Evolutionary conservation across 768 basidiomycete species (phyloP), one percentile per base, ranked within the genome.

Genomic region (Lactarius sanguifluus): DNA sequence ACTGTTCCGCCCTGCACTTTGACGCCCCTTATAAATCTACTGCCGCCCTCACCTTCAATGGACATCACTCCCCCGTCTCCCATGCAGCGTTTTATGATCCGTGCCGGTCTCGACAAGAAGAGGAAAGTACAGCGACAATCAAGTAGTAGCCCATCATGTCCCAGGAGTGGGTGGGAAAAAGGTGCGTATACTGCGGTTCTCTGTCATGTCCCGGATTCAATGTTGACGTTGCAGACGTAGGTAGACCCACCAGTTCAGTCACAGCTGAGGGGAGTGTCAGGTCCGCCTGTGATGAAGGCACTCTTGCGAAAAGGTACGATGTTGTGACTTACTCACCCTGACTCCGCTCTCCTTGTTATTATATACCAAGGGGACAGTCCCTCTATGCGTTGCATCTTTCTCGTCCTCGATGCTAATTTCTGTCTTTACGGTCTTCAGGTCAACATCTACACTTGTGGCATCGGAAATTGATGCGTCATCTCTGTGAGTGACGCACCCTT

Each of bases 1-100:
- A 50, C 47, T 25, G 25, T 13, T 50, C 47, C 23, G 47, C 47
- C 23, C 47, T 50, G 47, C 23, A 50, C 47, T 23, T 23, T 50
- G n/a, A 50, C 47, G 10, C 23, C 13, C 50, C 50, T n/a, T n/a
- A n/a, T n/a, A n/a, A n/a, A n/a, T n/a, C n/a, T n/a, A n/a, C n/a
- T n/a, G n/a, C n/a, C n/a, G n/a, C n/a, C n/a, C n/a, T n/a, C n/a
- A n/a, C n/a, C n/a, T 56, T 36, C 40, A 20, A 36, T 34, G 56
- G 56, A 57, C 23, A 9, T 12, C 18, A 15, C 20, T 2, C 40
- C 36, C 10, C 36, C n/a, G 2, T 40, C 10, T 7, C 1, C 40
- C 4, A 45, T 67, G 57, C 41, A 55, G 20, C 66, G 50, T 32
- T 47, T 67, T 15, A 16, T 56, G 32, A 56, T 59, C 36, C 52